Evolutionary conservation across 2,329 filamentous ascomycete species (phyloP), one percentile per base, ranked within the genome.

Genomic region (Trichoderma polysporum): DNA sequence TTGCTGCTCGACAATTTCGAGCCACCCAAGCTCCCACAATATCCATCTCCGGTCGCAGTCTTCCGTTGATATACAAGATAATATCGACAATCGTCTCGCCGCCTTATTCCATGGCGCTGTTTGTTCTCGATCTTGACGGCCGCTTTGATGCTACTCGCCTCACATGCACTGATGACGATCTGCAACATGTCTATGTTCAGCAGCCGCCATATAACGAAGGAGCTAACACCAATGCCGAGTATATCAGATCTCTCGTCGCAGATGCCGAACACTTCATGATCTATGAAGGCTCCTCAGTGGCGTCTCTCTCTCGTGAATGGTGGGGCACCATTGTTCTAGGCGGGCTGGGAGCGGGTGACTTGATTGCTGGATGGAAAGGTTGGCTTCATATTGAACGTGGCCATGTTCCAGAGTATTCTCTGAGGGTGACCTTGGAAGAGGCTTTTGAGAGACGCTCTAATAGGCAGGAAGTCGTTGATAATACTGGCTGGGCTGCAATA

Each of bases 321-420:
- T 88, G 86, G 86, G 86, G 86, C n/a, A 86, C 84, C 2, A 71
- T 88, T 29, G 81, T 88, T 5, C 70, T 87, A 45, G 84, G 83
- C 10, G 80, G 80, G 0, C 70, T 74, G 31, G 75, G 75, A 5
- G 75, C 75, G 1, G 77, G 78, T 22, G 72, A 78, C 59, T 68
- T 78, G 49, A 71, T 74, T 59, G 70, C 74, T 13, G 74, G 72
- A 29, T 80, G 77, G 77, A 79, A 75, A 68, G 86, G 86, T 10
- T 88, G 86, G 86, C 71, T 87, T 64, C 78, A 80, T 12, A 80
- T 87, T 6, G 81, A 85, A 59, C 76, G 82, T 25, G 79, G 79
- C 45, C 74, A 77, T 35, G 77, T 83, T 0, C 70, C 72, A 22
- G 77, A 76, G 1, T 85, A 84, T 68, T 72, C 75, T 0, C 66